Evolutionary conservation across 257 asterid species (phyloP).

Genomic region (Lavandula angustifolia): DNA sequence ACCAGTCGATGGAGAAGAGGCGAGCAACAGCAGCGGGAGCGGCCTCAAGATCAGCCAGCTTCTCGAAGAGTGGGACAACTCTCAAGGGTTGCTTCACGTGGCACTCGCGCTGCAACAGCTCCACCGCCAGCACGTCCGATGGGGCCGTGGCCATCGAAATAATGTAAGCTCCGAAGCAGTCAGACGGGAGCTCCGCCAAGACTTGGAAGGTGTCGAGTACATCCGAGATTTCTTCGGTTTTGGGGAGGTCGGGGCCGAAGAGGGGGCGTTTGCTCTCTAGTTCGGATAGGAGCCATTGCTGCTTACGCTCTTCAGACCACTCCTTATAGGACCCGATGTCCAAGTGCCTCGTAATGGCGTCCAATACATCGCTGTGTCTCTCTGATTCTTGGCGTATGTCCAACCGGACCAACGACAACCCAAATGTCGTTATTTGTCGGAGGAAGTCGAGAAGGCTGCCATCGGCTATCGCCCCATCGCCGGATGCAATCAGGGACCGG

Average conservation of each 20-base stretch:
- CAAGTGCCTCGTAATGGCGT: constrained; percentile 55
- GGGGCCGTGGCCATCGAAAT: constrained; percentile 74
- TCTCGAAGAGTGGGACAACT: constrained; percentile 71
- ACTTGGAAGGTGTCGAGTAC: constrained; percentile 57
- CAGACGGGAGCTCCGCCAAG: constrained; percentile 62
- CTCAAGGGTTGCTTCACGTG: constrained; percentile 51
- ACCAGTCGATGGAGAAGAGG: constrained; percentile 68
- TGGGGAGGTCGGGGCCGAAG: constrained; percentile 66
- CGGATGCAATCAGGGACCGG: constrained; percentile 61
- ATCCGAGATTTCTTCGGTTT: constrained; percentile 61
- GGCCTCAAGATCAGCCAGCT: constrained; percentile 54
- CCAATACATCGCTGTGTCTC: constrained; percentile 62
- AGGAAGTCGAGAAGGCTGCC: constrained; percentile 71
- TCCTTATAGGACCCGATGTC: constrained; percentile 55
- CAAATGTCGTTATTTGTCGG: constrained; percentile 65
- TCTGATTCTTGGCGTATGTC: constrained; percentile 74
- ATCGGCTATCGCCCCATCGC: constrained; percentile 62
- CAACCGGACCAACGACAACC: constrained; percentile 56
- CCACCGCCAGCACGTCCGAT: constrained; percentile 66
- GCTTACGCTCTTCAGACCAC: constrained; percentile 57
- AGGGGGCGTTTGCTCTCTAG: constrained; percentile 65
- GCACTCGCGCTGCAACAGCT: constrained; percentile 71
- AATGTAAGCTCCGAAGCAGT: constrained; percentile 71
- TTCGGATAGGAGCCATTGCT: constrained; percentile 66
- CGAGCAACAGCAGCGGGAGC: constrained; percentile 69